Evolutionary conservation across 352 stramenopile species (phyloP), one percentile per base, ranked within the genome.

Genomic region (Phytophthora chlamydospora): DNA sequence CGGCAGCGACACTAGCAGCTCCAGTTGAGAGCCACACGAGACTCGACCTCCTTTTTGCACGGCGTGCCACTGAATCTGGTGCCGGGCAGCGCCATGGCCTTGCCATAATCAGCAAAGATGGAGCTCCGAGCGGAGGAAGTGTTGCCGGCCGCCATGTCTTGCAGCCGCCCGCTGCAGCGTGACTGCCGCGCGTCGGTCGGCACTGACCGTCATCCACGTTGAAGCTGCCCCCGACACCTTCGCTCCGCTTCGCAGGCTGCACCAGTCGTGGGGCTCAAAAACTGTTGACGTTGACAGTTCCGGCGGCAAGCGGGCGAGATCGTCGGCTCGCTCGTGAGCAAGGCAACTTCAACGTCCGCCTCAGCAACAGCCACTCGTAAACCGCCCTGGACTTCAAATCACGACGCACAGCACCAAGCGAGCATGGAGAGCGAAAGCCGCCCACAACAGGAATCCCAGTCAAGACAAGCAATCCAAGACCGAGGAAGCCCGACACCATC

Each of bases 271-370:
- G 45, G 27, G 40, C 61, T 65, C 41, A 43, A 61, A 67, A 67
- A 67, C 43, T 71, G 63, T 71, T 71, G 63, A 67, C 63, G 63
- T 71, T 63, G 63, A 67, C 63, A 71, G 36, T 71, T 66, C 55
- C 42, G 62, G 55, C 46, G 61, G 60, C 60, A 58, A 36, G 33
- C 17, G n/a, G 44, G 24, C 4, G 24, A 29, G 24, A 29, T 29
- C 4, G 24, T 29, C 24, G 24, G 24, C 24, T 29, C 24, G 24
- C 24, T 29, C 24, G 4, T 29, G 24, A 29, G 29, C 46, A 47
- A 43, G 43, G 11, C 43, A 68, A 48, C 60, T 68, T 63, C 52
- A 68, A 68, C 46, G 34, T 49, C 51, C 51, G 29, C 17, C 38
- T 24, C 44, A 39, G 42, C 36, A 40, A 24, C 5, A 10, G 17